Base-by-base conservation (phyloP, 768 basidiomycete species). In the Suillus discolor region DNA sequence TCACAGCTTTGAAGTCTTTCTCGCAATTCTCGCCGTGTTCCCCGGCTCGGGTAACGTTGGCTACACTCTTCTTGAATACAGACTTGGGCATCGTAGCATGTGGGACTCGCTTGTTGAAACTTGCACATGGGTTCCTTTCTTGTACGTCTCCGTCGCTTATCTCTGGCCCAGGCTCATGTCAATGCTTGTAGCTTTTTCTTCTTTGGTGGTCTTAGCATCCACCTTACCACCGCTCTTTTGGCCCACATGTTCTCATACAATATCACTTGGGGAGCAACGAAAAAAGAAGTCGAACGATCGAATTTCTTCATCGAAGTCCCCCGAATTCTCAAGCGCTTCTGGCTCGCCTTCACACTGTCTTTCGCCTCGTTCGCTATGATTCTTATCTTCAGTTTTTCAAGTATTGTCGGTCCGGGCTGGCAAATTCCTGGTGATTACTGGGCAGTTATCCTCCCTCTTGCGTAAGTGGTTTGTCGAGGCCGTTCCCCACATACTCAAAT, bases 241-340 rank as follows among this genome's bases (percentile, higher is more conserved):
- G 79, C 82, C 7, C 84, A 86, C 71, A 61, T 85, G 60, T 80
- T 84, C 70, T 82, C 82, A 55, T 85, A 84, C 75, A 81, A 86
- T 72, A 81, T 81, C 73, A 71, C 72, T 23, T 81, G 79, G 64
- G 57, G 42, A 34, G 54, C 42, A 12, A 86, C 85, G 15, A 80
- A 83, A 68, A 92, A 92, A 82, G 89, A 90, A 76, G 90, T 93
- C 61, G 88, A 92, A 76, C 83, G 85, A 53, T 90, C 89, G 25
- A 93, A 93, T 75, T 93, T 93, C 81, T 92, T 89, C 84, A 84
- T 89, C 60, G 93, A 94, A 74, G 85, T 93, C 15, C 95, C 95
- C 1, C 86, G 87, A 64, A 94, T 96, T 73, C 79, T 90, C 72
- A 87, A 87, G 68, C 89, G 93, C 4, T 96, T 93, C 80, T 88